A percentile compares a stretch with the other conserved stretches of the same genome.
These are phyloP conservation scores for Aureobasidium sp. DNA, from an alignment of 2,329 filamentous ascomycete species.

Conservation along the genomic window DNA sequence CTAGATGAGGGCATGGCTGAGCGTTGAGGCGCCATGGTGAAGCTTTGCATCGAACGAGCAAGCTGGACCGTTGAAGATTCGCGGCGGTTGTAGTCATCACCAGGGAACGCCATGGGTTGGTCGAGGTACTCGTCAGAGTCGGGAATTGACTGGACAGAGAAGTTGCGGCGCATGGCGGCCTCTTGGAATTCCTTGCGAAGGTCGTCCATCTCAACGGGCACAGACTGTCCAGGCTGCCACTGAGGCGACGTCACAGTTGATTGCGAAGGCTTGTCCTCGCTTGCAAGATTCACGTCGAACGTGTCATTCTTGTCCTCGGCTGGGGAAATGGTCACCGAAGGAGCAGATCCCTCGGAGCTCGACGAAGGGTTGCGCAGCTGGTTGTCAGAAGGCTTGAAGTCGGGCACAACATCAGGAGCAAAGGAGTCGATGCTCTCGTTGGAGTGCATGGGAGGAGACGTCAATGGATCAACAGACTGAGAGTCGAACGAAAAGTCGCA, in stretches of 20 bases:
- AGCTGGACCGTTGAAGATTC: constrained; percentile 28
- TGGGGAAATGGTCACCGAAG: constrained; percentile 12
- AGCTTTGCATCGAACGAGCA: constrained; percentile 30
- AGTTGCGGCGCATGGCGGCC: constrained; percentile 18
- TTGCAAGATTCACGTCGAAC: neutral
- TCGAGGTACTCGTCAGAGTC: constrained; percentile 19
- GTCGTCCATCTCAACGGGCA: constrained; percentile 29
- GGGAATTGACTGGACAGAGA: constrained; percentile 16
- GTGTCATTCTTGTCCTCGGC: constrained; percentile 6
- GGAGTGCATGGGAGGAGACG: neutral
- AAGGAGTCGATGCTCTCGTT: constrained; percentile 2
- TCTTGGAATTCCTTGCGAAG: constrained; percentile 30
- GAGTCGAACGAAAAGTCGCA: constrained; percentile 14
- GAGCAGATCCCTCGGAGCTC: constrained; percentile 6
- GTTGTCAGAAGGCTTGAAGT: neutral
- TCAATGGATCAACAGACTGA: neutral
- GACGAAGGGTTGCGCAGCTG: neutral
- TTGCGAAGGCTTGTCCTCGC: constrained; percentile 2
- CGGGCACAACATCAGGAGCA: neutral
- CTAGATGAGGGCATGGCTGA: constrained; percentile 27
- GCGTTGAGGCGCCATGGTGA: constrained; percentile 29
- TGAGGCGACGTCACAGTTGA: constrained; percentile 21
- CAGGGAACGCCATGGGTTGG: constrained; percentile 28
- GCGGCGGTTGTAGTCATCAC: constrained; percentile 25
- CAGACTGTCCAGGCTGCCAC: constrained; percentile 32